Base-by-base conservation (phyloP, 1,284 basidiomycete genomes). In the Microbotryum saponariae region DNA sequence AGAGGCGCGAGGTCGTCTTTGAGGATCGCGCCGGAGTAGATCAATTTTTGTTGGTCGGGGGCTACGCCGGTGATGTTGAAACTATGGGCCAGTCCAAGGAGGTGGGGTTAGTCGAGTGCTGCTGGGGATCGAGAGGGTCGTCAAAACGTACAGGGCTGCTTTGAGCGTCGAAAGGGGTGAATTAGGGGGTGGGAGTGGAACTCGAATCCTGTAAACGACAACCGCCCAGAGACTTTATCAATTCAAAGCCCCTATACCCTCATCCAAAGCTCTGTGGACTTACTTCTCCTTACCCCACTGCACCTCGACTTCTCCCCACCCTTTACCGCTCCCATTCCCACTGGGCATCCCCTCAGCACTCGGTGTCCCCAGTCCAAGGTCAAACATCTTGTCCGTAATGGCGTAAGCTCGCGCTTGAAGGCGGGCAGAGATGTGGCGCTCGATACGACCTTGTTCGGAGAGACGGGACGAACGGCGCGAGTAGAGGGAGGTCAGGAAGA, bases 21-120 rank as follows among this genome's bases (percentile, higher is more conserved):
- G 82, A 89, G 85, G 71, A 89, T 79, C 6, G 85, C 87, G 50
- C 88, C 87, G 48, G 84, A 81, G 73, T 87, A 84, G 61, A 90
- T 81, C 73, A 90, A 80, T 73, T 88, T 87, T 79, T 69, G 65
- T 54, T 70, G 71, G 8, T 64, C 51, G 14, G 71, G 71, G 0
- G 65, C 61, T 6, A 72, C 71, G 45, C 68, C 71, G 14, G 71
- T 72, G 27, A 65, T 54, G 59, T 61, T 69, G 65, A 42, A 42
- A 42, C 37, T 42, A 12, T 16, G 21, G 48, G 16, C 12, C 16
- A 2, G 37, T 48, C 23, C 42, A 42, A 3, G 37, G 12, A 42
- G 50, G 44, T 51, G 12, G 12, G 37, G 37, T 42, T 6, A 42
- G 37, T 31, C 31, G 16, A 42, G 37, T 9, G 37, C 14, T 42